Conservation (phyloP, 768 basidiomycete genomes). For the Ephemerocybe angulata region DNA sequence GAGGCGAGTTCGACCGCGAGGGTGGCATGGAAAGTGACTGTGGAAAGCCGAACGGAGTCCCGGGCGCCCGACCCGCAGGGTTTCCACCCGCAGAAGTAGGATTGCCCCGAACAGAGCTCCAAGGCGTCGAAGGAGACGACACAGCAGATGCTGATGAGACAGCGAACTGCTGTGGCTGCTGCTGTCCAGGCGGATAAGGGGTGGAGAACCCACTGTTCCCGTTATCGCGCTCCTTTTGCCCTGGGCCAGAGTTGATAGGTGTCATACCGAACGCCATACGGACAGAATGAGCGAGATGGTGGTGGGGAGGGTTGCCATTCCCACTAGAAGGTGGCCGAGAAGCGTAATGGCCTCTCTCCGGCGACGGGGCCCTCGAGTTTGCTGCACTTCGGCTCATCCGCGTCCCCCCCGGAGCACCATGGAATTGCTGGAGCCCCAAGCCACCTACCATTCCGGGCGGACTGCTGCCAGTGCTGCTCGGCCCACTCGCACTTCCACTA, state of each 20-base stretch:
- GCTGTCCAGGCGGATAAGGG: conserved; percentile 7
- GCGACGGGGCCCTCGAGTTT: conserved; percentile 61
- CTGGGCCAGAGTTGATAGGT: conserved; percentile 54
- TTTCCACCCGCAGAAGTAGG: not conserved
- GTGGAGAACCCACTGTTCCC: conserved; percentile 19
- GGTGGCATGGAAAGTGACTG: conserved; percentile 43
- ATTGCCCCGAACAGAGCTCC: not conserved
- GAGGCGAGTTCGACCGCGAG: conserved; percentile 65
- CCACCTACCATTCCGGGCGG: conserved; percentile 48
- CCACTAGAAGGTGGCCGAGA: conserved; percentile 5
- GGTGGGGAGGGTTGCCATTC: conserved; percentile 36
- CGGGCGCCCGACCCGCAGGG: not conserved
- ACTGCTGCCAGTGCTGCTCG: conserved; percentile 62
- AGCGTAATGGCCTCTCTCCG: conserved; percentile 35
- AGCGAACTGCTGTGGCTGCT: not conserved
- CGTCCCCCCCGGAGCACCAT: not conserved
- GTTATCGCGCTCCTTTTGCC: conserved; percentile 16
- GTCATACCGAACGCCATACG: conserved; percentile 91
- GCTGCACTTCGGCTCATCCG: conserved; percentile 32
- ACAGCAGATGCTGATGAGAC: conserved; percentile 10
- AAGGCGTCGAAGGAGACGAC: not conserved
- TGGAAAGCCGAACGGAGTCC: conserved; percentile 15
- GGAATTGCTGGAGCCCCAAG: not conserved
- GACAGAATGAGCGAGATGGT: conserved; percentile 79
- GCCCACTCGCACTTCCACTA: conserved; percentile 38